These are phyloP conservation scores for Marasmius fiardii DNA, from an alignment of 1,284 basidiomycete species.

Conservation along the genomic window DNA sequence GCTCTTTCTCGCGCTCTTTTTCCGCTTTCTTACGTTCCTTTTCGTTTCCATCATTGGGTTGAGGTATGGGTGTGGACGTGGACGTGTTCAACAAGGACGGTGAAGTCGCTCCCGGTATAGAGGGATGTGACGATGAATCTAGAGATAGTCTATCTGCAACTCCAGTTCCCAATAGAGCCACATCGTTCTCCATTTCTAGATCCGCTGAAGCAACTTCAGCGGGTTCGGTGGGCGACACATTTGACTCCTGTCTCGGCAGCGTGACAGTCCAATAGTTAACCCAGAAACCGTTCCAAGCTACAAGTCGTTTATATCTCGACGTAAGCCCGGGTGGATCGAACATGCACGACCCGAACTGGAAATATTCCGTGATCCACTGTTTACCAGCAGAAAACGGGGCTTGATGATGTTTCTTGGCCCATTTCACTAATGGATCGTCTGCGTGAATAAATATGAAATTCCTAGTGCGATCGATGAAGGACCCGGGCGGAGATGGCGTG, in stretches of 20 bases:
- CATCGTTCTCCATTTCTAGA: constrained; percentile 9
- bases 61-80: neutral
- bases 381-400: constrained; percentile 43
- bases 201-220: neutral
- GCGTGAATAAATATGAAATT: constrained; percentile 35
- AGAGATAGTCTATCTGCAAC: constrained; percentile 33
- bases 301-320: constrained; percentile 41
- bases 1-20: constrained; percentile 2
- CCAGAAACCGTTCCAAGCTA: constrained; percentile 45
- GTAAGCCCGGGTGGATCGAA: constrained; percentile 48
- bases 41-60: constrained; percentile 20
- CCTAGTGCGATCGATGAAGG: constrained; percentile 30
- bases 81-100: neutral
- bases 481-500: constrained; percentile 11
- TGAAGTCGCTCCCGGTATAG: neutral
- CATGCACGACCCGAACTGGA: constrained; percentile 55
- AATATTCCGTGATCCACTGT: constrained; percentile 47
- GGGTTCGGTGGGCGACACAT: neutral
- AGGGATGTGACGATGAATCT: constrained; percentile 17
- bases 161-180: constrained; percentile 18
- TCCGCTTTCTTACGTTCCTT: constrained; percentile 2
- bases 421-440: constrained; percentile 39
- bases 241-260: constrained; percentile 13
- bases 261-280: constrained; percentile 56
- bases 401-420: constrained; percentile 47